These are phyloP conservation scores for Trametopsis cervina DNA, from an alignment of 768 basidiomycete species.

Conservation along the genomic window DNA sequence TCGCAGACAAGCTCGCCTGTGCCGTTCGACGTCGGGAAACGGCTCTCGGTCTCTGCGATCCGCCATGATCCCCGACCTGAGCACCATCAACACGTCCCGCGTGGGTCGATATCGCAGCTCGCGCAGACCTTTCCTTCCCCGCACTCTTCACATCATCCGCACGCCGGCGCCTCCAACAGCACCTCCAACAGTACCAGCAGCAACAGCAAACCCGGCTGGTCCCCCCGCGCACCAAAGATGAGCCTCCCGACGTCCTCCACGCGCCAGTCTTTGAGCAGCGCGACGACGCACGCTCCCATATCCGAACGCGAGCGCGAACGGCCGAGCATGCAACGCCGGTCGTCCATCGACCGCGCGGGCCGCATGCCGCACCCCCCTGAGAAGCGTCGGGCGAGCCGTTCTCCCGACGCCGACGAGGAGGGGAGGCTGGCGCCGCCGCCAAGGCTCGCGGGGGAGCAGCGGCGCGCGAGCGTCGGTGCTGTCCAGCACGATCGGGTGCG, in stretches of 20 bases:
- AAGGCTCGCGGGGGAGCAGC: background rate
- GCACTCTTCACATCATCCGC: constrained; percentile 5
- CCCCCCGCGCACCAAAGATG: constrained; percentile 7
- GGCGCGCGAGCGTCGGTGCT: constrained; percentile 9
- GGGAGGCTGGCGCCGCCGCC: constrained; percentile 5
- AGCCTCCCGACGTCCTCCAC: constrained; percentile 7
- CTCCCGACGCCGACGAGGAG: constrained; percentile 8
- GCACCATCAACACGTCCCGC: constrained; percentile 1
- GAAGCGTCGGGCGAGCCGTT: constrained; percentile 9
- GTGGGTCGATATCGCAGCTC: constrained; percentile 2
- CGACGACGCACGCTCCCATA: constrained; percentile 3
- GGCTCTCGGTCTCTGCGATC: constrained; percentile 41
- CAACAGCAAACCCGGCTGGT: constrained; percentile 8
- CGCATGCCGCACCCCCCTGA: constrained; percentile 5
- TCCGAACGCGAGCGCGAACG: constrained; percentile 12
- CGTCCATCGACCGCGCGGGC: constrained; percentile 2
- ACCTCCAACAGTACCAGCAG: constrained; percentile 4
- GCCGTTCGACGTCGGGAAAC: constrained; percentile 40
- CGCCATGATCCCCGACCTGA: constrained; percentile 37
- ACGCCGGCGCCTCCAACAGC: constrained; percentile 8
- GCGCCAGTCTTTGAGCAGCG: constrained; percentile 7
- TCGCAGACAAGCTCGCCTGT: constrained; percentile 40
- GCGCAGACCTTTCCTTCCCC: constrained; percentile 1
- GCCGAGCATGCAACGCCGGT: constrained; percentile 7
- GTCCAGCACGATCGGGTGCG: background rate